A percentile compares a stretch with the other conserved stretches of the same genome.
Conservation (phyloP, 1,284 basidiomycete species). For the Trichosporon asahii region DNA sequence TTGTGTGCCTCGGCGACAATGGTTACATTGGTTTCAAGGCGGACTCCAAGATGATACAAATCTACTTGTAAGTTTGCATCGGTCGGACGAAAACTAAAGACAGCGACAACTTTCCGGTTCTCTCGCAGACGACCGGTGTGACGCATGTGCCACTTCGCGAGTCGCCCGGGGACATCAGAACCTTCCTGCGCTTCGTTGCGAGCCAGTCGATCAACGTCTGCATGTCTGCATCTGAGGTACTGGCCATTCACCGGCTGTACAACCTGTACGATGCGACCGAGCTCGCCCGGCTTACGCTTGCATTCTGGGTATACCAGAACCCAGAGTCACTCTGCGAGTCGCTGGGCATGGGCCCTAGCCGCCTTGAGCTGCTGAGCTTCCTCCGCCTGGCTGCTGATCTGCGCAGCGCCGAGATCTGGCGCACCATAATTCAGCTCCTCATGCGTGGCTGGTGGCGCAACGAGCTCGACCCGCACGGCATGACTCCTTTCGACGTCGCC, state of each 20-base stretch:
- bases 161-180: neutral
- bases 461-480: neutral
- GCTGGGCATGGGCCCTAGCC: neutral
- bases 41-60: neutral
- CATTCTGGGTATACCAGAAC: neutral
- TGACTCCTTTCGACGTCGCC: neutral
- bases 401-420: neutral
- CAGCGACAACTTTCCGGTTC: constrained; percentile 2
- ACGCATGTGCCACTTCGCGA: neutral
- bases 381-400: neutral
- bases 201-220: neutral
- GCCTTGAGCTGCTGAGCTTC: neutral
- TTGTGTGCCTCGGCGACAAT: neutral
- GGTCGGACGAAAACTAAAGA: neutral
- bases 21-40: neutral
- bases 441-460: neutral
- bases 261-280: constrained; percentile 2
- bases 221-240: neutral
- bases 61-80: neutral
- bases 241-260: neutral
- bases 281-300: neutral
- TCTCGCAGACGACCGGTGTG: neutral
- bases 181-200: neutral
- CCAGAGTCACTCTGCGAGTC: neutral
- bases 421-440: neutral